These are phyloP conservation scores for Juglanconis sp. DNA, from an alignment of 2,329 filamentous ascomycete species.

Conservation along the genomic window DNA sequence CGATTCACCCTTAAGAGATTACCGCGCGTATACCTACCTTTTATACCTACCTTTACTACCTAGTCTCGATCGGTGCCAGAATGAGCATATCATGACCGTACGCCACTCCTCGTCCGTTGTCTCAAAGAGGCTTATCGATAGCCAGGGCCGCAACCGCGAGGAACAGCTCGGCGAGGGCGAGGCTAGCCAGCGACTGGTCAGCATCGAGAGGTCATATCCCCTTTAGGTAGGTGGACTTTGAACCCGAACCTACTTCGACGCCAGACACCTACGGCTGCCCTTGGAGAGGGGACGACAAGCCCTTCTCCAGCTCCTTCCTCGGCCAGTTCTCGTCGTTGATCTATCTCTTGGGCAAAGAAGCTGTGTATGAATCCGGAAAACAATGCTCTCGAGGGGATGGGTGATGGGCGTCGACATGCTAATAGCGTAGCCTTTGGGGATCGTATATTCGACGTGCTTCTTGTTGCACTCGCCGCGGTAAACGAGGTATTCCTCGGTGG, in stretches of 20 bases:
- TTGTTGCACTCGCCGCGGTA: constrained; percentile 18
- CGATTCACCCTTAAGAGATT: no score
- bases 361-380: constrained; percentile 14
- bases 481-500: constrained; percentile 18
- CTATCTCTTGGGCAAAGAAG: constrained; percentile 22
- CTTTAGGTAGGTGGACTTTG: not conserved
- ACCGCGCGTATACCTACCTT: no score
- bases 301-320: constrained; percentile 10
- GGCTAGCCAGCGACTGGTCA: not conserved
- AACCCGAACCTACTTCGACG: constrained; percentile 6
- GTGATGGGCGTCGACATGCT: constrained; percentile 19
- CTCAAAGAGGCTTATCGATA: constrained; percentile 4
- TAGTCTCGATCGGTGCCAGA: not conserved
- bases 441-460: constrained; percentile 10
- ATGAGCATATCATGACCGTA: constrained; percentile 16
- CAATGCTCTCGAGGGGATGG: constrained; percentile 15
- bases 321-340: constrained; percentile 11
- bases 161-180: constrained; percentile 11
- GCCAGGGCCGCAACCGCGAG: constrained; percentile 4
- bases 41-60: no score
- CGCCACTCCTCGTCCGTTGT: constrained; percentile 8
- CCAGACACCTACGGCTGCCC: constrained; percentile 4
- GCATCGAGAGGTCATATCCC: not conserved
- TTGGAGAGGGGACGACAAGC: constrained; percentile 5
- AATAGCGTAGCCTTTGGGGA: constrained; percentile 21